phyloP scores from a whole-genome alignment of 176 grass and related monocot genomes.

The Miscanthus lutarioriparius region DNA sequence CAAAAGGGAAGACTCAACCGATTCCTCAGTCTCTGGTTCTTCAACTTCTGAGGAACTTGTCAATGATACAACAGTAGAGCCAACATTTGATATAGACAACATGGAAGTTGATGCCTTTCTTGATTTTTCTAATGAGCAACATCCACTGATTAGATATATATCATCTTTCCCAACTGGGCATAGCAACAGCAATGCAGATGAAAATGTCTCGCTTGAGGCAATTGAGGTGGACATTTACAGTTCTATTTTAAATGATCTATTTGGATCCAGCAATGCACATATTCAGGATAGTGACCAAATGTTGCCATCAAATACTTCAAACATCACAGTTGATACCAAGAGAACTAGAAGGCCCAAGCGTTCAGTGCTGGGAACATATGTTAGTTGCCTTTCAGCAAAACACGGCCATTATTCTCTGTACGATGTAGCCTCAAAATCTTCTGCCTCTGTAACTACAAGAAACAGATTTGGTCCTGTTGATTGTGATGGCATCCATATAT shows the following conservation, averaged over 20 bases:
- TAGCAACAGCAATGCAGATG: conserved; percentile 35
- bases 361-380: conserved; percentile 80
- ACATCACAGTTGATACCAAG: conserved; percentile 43
- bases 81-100: conserved; percentile 60
- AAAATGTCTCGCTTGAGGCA: conserved; percentile 46
- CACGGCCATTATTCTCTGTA: conserved; percentile 41
- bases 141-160: conserved; percentile 60
- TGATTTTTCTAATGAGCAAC: conserved; percentile 63
- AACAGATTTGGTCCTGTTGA: conserved; percentile 75
- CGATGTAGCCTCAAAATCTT: conserved; percentile 47
- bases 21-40: conserved; percentile 41
- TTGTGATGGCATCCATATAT: conserved; percentile 97
- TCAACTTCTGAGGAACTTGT: conserved; percentile 47
- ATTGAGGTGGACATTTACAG: conserved; percentile 64
- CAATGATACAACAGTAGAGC: conserved; percentile 37
- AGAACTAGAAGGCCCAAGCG: conserved; percentile 58
- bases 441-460: conserved; percentile 36
- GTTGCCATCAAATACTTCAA: conserved; percentile 25
- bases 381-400: conserved; percentile 69
- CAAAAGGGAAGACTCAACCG: conserved; percentile 37
- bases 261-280: conserved; percentile 29
- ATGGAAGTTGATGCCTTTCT: conserved; percentile 59
- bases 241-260: conserved; percentile 52
- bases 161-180: conserved; percentile 45
- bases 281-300: conserved; percentile 43